Conservation (phyloP, 2,329 filamentous ascomycete genomes). For the Fusarium odoratissimum region DNA sequence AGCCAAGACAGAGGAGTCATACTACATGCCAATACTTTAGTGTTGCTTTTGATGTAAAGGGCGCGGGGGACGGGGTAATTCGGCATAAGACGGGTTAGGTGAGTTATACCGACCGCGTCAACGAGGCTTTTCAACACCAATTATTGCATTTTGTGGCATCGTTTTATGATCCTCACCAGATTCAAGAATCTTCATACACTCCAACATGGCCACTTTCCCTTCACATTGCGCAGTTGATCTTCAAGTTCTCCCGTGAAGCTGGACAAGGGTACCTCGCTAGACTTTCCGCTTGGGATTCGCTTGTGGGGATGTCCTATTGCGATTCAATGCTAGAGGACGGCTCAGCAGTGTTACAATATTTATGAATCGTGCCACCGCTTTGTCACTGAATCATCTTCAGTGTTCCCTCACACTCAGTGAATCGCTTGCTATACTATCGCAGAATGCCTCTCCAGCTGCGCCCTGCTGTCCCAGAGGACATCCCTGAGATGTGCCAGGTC, state of each 20-base stretch:
- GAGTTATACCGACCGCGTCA: neutral
- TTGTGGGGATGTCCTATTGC: conserved; percentile 12
- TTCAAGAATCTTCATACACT: neutral
- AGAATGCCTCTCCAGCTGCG: conserved; percentile 50
- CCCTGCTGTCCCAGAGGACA: conserved; percentile 55
- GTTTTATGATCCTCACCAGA: neutral
- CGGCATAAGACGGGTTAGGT: neutral
- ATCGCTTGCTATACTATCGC: neutral
- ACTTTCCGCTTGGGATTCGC: conserved; percentile 12
- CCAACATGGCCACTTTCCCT: neutral
- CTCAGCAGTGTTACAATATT: neutral
- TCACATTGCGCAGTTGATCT: neutral
- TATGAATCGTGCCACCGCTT: neutral
- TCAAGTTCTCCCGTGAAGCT: neutral
- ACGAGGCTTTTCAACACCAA: neutral
- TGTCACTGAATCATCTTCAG: neutral
- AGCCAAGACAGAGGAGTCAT: neutral
- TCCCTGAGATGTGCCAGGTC: conserved; percentile 54
- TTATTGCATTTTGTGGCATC: neutral
- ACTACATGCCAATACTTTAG: neutral
- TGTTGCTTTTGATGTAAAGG: conserved; percentile 30
- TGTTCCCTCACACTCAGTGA: neutral
- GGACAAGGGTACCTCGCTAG: conserved; percentile 8
- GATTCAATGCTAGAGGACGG: conserved; percentile 1
- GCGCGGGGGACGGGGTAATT: conserved; percentile 21